These are phyloP conservation scores for Aspergillus unguis DNA, from an alignment of 2,329 filamentous ascomycete species.

Conservation along the genomic window DNA sequence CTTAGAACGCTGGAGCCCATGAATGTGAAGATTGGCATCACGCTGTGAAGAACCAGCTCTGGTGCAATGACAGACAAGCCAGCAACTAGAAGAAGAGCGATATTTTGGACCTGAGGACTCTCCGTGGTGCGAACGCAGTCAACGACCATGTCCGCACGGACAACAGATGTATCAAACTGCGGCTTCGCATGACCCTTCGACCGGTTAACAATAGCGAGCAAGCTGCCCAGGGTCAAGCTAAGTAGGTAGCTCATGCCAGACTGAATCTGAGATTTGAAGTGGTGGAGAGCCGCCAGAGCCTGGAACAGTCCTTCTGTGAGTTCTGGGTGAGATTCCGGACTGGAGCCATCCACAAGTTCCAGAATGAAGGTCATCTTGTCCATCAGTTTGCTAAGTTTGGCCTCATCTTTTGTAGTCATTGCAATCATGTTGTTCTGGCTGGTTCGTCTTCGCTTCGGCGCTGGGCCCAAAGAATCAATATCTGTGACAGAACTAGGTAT, in stretches of 20 bases:
- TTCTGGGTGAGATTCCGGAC: slow-evolving; percentile 68
- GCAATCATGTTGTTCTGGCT: slow-evolving; percentile 68
- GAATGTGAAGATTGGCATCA: slow-evolving; percentile 99
- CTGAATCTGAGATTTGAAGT: slow-evolving; percentile 73
- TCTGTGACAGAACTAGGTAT: slow-evolving; percentile 68
- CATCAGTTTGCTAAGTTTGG: slow-evolving; percentile 65
- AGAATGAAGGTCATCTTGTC: slow-evolving; percentile 80
- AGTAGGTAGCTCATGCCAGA: slow-evolving; percentile 90
- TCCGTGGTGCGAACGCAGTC: slow-evolving; percentile 90
- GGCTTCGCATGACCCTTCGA: slow-evolving; percentile 52
- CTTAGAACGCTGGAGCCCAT: slow-evolving; percentile 89
- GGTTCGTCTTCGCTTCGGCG: slow-evolving; percentile 74
- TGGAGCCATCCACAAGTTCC: slow-evolving; percentile 79
- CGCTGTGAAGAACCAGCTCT: slow-evolving; percentile 87
- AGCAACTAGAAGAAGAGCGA: slow-evolving; percentile 81
- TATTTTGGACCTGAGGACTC: slow-evolving; percentile 90
- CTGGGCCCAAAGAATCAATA: slow-evolving; percentile 67
- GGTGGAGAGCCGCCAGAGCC: slow-evolving; percentile 80
- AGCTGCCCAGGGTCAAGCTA: slow-evolving; percentile 74
- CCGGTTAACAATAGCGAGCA: slow-evolving; percentile 78
- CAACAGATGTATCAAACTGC: slow-evolving; percentile 71
- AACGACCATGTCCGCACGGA: slow-evolving; percentile 86
- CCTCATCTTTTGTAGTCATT: slow-evolving; percentile 59
- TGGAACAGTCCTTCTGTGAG: slow-evolving; percentile 78
- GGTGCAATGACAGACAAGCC: slow-evolving; percentile 82